A percentile compares a stretch with the other conserved stretches of the same genome.
phyloP scores from a whole-genome alignment of 345 rosid species.

The Arabidopsis arenosa region DNA sequence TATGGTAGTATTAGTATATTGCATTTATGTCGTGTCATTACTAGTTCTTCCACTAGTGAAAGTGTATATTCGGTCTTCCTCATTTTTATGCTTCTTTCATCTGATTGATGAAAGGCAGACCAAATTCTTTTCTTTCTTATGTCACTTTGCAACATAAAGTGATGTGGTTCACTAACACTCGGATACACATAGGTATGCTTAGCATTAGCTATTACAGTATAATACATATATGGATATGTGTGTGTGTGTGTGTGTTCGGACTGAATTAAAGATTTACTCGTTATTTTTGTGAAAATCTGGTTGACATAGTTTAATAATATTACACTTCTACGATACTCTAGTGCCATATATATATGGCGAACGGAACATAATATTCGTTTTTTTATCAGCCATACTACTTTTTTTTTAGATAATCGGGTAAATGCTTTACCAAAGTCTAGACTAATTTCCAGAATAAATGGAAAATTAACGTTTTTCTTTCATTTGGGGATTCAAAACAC shows the following conservation, averaged over 20 bases:
- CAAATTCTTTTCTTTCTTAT: slow-evolving; percentile 27
- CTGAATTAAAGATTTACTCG: neutral
- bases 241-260: neutral
- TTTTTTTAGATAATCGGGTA: neutral
- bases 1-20: slow-evolving; percentile 10
- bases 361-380: neutral
- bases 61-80: slow-evolving; percentile 26
- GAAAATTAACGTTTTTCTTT: neutral
- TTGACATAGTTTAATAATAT: neutral
- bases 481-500: neutral
- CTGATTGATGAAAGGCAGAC: slow-evolving; percentile 13
- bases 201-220: neutral
- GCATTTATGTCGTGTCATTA: slow-evolving; percentile 37
- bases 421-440: neutral
- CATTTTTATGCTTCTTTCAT: slow-evolving; percentile 24
- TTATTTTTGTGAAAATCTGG: neutral
- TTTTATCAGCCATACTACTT: neutral
- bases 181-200: neutral
- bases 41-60: slow-evolving; percentile 45
- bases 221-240: neutral
- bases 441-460: neutral
- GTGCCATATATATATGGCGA: neutral
- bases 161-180: neutral
- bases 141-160: slow-evolving; percentile 26
- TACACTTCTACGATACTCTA: neutral